Evolutionary conservation across 208 protist species (phyloP).

Genomic region (Acanthamoeba lugdunensis): DNA sequence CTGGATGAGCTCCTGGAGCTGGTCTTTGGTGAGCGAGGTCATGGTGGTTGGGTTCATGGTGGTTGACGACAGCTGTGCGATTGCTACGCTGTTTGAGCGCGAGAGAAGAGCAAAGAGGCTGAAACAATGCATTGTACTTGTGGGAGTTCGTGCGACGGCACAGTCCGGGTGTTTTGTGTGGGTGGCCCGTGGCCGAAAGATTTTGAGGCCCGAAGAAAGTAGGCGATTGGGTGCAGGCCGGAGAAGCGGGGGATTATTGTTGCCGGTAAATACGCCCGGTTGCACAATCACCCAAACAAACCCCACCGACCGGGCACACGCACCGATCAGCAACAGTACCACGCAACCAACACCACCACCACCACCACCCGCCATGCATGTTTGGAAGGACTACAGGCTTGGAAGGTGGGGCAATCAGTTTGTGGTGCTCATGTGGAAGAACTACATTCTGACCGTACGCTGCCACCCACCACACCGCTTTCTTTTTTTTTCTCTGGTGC

Average conservation of each 20-base stretch:
- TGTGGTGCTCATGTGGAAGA: constrained; percentile 71
- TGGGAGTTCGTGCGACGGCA: no score
- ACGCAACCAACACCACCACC: no score
- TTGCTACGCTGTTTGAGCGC: no score
- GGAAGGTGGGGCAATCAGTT: constrained; percentile 64
- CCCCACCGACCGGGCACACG: no score
- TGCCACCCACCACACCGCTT: not conserved
- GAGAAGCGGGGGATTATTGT: not conserved
- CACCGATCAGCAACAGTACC: no score
- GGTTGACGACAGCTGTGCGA: not conserved
- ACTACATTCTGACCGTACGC: constrained; percentile 53
- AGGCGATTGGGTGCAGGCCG: not conserved
- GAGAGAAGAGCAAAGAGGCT: no score
- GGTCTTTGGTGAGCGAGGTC: not conserved
- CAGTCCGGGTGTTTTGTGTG: no score
- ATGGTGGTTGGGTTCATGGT: not conserved
- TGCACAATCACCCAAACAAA: no score
- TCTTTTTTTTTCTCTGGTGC: not conserved
- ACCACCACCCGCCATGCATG: no score
- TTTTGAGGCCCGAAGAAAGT: constrained; percentile 3
- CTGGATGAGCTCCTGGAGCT: not conserved
- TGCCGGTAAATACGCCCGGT: no score
- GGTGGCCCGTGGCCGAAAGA: not conserved
- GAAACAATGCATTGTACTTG: no score
- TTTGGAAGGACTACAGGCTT: not conserved